Conservation (phyloP, 2,329 filamentous ascomycete species). For the Penicillium vulpinum region DNA sequence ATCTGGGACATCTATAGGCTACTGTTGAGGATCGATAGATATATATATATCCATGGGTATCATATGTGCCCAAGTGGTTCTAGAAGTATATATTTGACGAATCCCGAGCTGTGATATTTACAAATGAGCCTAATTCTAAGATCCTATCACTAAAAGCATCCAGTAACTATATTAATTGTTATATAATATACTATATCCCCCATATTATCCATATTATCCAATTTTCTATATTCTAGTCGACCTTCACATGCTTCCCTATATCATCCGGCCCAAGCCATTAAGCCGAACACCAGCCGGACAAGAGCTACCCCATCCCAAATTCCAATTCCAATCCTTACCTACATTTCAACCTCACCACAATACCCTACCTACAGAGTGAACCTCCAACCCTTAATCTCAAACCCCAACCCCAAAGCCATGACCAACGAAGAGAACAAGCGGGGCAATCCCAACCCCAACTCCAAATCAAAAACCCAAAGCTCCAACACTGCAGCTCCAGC, state of each 20-base stretch:
- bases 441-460: slow-evolving; percentile 2
- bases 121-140: neutral
- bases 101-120: neutral
- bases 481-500: neutral
- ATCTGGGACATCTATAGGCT: neutral
- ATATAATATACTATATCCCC: neutral
- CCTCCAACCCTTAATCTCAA: no score
- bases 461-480: neutral
- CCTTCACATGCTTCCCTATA: slow-evolving; percentile 6
- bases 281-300: slow-evolving; percentile 1
- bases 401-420: neutral
- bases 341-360: neutral
- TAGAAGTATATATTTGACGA: neutral
- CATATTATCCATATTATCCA: neutral
- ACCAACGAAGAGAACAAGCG: slow-evolving; percentile 6
- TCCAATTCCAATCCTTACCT: no score
- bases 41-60: no score
- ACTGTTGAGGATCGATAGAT: neutral
- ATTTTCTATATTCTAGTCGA: neutral
- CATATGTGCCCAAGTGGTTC: no score
- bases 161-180: no score
- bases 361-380: no score
- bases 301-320: neutral
- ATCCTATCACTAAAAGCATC: neutral
- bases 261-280: neutral